Percentiles rank a stretch among this genome's conserved stretches.
Evolutionary conservation across 495 filamentous ascomycete species (phyloP).

Genomic region (Neurospora sp.): DNA sequence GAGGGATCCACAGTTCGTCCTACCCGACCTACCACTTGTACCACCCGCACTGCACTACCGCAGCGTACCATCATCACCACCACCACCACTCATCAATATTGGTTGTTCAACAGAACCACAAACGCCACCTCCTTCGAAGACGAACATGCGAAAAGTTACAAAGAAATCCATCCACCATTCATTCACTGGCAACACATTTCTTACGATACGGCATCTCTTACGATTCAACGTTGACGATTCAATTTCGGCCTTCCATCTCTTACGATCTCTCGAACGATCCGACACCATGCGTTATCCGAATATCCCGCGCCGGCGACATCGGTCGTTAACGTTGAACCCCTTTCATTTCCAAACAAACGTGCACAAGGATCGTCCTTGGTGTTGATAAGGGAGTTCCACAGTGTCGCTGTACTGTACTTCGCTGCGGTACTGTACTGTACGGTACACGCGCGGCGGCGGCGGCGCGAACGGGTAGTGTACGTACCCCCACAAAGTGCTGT

Average conservation of each 20-base stretch:
- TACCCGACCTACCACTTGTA: background rate
- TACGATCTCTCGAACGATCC: too few species aligned
- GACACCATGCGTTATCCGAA: background rate
- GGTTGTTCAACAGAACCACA: too few species aligned
- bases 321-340: background rate
- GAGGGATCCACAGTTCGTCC: background rate
- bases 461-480: background rate
- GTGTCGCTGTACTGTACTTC: background rate
- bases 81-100: background rate
- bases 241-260: too few species aligned
- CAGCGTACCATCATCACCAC: background rate
- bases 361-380: background rate
- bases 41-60: too few species aligned
- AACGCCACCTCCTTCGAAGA: too few species aligned
- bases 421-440: background rate
- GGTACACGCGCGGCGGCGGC: background rate
- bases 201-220: too few species aligned
- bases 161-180: too few species aligned
- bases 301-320: background rate
- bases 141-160: too few species aligned
- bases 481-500: background rate
- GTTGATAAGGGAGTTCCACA: background rate
- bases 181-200: too few species aligned
- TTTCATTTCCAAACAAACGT: background rate
- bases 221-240: too few species aligned